Evolutionary conservation across 306 rosid genomes (phyloP).

Genomic region (Macrotyloma uniflorum): DNA sequence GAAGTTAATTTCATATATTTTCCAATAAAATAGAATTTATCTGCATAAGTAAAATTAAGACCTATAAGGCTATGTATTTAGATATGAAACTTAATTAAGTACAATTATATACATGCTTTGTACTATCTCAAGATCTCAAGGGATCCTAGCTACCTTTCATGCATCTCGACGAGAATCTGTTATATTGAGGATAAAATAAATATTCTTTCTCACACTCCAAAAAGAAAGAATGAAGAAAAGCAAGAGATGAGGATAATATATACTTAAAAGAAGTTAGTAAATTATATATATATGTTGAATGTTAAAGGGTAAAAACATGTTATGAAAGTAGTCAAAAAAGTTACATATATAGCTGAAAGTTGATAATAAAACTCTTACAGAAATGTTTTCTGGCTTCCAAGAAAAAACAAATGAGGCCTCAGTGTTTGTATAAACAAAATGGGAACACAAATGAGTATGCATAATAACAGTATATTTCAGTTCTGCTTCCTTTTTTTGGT

Average conservation of each 20-base stretch:
- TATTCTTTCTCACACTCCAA: constrained; percentile 19
- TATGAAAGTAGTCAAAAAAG: constrained; percentile 42
- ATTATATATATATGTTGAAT: not conserved
- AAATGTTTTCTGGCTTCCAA: constrained; percentile 37
- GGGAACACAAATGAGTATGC: constrained; percentile 45
- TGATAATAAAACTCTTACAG: constrained; percentile 48
- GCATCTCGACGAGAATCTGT: constrained; percentile 35
- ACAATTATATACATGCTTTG: not conserved
- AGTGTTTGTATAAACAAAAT: constrained; percentile 36
- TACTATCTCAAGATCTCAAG: not conserved
- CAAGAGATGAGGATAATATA: constrained; percentile 18
- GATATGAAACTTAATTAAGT: not conserved
- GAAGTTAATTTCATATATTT: not conserved
- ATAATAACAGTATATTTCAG: constrained; percentile 41
- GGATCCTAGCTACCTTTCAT: constrained; percentile 35
- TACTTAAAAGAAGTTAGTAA: not conserved
- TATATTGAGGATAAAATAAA: constrained; percentile 28
- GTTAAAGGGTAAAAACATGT: constrained; percentile 27
- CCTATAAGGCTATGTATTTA: not conserved
- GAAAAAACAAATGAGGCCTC: constrained; percentile 36
- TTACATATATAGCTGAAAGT: constrained; percentile 30
- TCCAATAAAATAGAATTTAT: not conserved
- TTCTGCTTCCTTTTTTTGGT: constrained; percentile 47
- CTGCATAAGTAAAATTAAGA: not conserved
- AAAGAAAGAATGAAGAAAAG: constrained; percentile 14